These are phyloP conservation scores for Aspergillus piperis DNA, from an alignment of 2,329 filamentous ascomycete genomes.

Conservation along the genomic window DNA sequence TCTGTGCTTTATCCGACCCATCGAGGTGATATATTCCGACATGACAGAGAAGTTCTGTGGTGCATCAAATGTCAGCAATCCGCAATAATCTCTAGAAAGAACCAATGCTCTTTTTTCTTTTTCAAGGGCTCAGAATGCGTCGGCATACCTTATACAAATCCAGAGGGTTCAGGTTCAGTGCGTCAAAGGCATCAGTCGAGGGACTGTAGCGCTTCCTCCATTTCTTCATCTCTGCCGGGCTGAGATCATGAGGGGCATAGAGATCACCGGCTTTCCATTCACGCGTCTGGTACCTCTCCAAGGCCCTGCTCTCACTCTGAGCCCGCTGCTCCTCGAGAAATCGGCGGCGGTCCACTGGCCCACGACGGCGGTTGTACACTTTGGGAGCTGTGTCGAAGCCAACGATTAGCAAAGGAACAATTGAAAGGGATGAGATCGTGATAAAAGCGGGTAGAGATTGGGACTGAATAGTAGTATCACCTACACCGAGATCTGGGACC, in stretches of 20 bases:
- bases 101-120: not conserved
- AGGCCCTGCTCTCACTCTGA: constrained; percentile 38
- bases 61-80: constrained; percentile 12
- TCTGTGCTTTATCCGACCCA: constrained; percentile 81
- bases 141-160: constrained; percentile 80
- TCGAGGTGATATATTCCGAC: constrained; percentile 80
- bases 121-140: constrained; percentile 10
- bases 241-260: constrained; percentile 87
- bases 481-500: constrained; percentile 19
- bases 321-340: constrained; percentile 41
- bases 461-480: constrained; percentile 16
- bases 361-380: constrained; percentile 25
- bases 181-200: constrained; percentile 73
- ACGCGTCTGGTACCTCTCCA: constrained; percentile 56
- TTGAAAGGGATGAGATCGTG: not conserved
- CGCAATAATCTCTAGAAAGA: not conserved
- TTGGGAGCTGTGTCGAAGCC: constrained; percentile 19
- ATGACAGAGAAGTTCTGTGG: constrained; percentile 86
- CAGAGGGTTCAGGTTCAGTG: constrained; percentile 75
- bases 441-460: not conserved
- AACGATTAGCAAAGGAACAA: constrained; percentile 5
- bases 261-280: constrained; percentile 78
- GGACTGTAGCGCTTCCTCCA: constrained; percentile 64
- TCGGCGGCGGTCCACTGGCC: constrained; percentile 33
- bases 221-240: constrained; percentile 74